Percentiles rank a stretch among this genome's conserved stretches.
These are phyloP conservation scores for Coemansia sp. DNA, from an alignment of 192 early-diverging fungal genomes.

Conservation along the genomic window DNA sequence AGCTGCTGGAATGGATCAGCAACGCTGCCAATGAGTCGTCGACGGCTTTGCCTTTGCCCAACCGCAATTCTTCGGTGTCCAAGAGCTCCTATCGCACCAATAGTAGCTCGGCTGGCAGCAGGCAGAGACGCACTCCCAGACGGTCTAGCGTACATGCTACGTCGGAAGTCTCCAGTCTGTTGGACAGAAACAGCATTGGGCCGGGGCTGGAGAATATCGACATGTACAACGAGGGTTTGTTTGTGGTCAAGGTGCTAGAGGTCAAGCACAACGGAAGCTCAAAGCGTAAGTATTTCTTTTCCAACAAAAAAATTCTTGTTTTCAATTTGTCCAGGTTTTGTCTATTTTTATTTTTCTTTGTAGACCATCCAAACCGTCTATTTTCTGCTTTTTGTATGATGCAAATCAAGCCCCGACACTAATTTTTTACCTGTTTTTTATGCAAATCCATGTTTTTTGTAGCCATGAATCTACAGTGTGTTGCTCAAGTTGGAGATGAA, in stretches of 20 bases:
- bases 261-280: slow-evolving; percentile 40
- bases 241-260: slow-evolving; percentile 52
- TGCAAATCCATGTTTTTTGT: not conserved
- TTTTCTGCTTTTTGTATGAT: not conserved
- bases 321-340: not conserved
- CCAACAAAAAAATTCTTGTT: slow-evolving; percentile 7
- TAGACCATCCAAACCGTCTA: slow-evolving; percentile 1
- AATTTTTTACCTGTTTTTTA: not conserved
- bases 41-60: slow-evolving; percentile 23
- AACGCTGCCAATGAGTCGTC: slow-evolving; percentile 41
- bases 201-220: slow-evolving; percentile 6
- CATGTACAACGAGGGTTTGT: slow-evolving; percentile 41
- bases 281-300: slow-evolving; percentile 14
- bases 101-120: slow-evolving; percentile 50
- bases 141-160: slow-evolving; percentile 47
- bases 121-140: slow-evolving; percentile 30
- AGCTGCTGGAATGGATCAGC: slow-evolving; percentile 53
- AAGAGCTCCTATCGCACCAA: slow-evolving; percentile 50
- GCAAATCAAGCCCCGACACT: not conserved
- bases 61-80: slow-evolving; percentile 41
- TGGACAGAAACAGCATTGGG: slow-evolving; percentile 1
- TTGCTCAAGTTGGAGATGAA: slow-evolving; percentile 50
- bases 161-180: slow-evolving; percentile 16
- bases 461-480: slow-evolving; percentile 54
- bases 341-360: slow-evolving; percentile 7